Conservation (phyloP, 164 flowering plant species). For the Nymphaea thermarum region DNA sequence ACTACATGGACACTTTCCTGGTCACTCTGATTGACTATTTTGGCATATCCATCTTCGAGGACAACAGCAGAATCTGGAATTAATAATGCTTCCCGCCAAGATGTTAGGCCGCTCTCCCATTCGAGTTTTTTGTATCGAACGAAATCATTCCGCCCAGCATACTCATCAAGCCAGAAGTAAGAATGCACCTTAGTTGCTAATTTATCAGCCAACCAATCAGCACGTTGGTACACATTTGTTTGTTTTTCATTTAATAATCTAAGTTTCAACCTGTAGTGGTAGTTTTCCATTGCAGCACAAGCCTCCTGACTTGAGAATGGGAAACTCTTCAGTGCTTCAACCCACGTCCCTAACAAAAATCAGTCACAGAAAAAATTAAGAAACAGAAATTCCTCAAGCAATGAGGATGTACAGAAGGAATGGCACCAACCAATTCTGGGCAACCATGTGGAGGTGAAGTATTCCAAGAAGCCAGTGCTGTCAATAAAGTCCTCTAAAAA, state of each 20-base stretch:
- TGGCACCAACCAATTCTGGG: conserved; percentile 60
- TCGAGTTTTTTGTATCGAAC: conserved; percentile 71
- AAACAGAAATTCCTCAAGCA: background rate
- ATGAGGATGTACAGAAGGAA: background rate
- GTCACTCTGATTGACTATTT: conserved; percentile 40
- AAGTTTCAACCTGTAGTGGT: conserved; percentile 72
- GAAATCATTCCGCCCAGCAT: conserved; percentile 59
- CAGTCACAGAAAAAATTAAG: background rate
- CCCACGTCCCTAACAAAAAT: conserved; percentile 52
- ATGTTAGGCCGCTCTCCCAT: conserved; percentile 62
- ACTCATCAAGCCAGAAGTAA: conserved; percentile 92
- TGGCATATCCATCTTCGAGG: conserved; percentile 43
- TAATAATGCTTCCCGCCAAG: conserved; percentile 60
- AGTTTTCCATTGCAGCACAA: conserved; percentile 75
- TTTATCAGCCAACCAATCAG: conserved; percentile 90
- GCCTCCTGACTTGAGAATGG: conserved; percentile 89
- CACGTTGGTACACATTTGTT: conserved; percentile 51
- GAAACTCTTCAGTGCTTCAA: conserved; percentile 35
- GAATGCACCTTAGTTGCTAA: conserved; percentile 84
- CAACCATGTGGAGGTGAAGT: conserved; percentile 79
- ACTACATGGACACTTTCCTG: conserved; percentile 34
- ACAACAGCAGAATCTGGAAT: conserved; percentile 69
- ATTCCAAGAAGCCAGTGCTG: conserved; percentile 65
- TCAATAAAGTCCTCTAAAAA: conserved; percentile 68
- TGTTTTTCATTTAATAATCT: conserved; percentile 72